Percentiles rank a stretch among this genome's conserved stretches.
These are phyloP conservation scores for Microbotryum silenes-acaulis DNA, from an alignment of 1,284 basidiomycete species.

Conservation along the genomic window DNA sequence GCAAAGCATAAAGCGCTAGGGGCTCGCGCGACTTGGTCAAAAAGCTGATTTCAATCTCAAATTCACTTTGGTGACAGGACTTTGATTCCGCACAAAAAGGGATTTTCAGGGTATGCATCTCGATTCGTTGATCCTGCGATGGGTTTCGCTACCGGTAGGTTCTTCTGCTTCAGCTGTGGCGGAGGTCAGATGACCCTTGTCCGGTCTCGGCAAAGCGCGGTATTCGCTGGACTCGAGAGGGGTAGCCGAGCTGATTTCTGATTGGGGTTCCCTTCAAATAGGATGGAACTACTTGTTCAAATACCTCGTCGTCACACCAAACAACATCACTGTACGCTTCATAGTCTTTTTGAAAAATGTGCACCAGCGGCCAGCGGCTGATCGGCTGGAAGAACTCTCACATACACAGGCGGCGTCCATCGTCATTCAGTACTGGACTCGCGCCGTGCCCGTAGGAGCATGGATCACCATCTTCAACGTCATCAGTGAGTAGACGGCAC, in stretches of 20 bases:
- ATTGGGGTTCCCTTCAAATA: not conserved
- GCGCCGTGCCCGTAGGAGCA: slow-evolving; percentile 21
- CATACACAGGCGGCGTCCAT: slow-evolving; percentile 35
- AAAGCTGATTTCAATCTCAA: no score
- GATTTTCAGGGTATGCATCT: slow-evolving; percentile 39
- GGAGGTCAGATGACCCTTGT: not conserved
- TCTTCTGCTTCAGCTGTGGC: not conserved
- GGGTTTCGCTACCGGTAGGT: slow-evolving; percentile 39
- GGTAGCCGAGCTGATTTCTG: no score
- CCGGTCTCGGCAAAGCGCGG: not conserved
- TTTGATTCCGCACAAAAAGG: slow-evolving; percentile 11
- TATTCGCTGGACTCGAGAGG: not conserved
- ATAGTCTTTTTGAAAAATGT: not conserved
- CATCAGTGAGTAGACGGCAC: slow-evolving; percentile 13
- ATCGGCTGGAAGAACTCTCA: no score
- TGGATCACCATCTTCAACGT: slow-evolving; percentile 43
- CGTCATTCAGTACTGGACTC: slow-evolving; percentile 26
- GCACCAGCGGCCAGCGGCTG: slow-evolving; percentile 15
- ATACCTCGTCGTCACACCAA: slow-evolving; percentile 43
- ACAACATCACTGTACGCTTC: slow-evolving; percentile 38
- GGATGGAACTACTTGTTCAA: slow-evolving; percentile 21
- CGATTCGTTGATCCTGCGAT: slow-evolving; percentile 45
- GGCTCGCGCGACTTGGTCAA: no score
- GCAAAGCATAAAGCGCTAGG: not conserved
- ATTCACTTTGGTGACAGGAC: no score